phyloP scores from a whole-genome alignment of 176 grass and related monocot species.

The Avena atlantica region DNA sequence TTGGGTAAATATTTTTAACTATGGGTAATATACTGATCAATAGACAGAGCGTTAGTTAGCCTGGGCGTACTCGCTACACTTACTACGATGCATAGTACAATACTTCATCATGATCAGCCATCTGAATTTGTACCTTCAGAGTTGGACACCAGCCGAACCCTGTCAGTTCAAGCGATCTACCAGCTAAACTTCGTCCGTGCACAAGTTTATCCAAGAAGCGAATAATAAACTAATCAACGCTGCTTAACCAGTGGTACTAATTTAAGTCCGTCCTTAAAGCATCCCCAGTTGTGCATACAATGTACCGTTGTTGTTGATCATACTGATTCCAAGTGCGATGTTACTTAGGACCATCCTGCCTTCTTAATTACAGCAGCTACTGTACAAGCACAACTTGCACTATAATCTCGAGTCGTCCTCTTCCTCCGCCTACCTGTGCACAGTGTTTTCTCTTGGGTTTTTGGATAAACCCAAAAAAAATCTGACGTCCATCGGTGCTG shows the following conservation, averaged over 20 bases:
- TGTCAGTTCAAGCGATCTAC: background rate
- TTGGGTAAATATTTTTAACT: no score
- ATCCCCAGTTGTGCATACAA: background rate
- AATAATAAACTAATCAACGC: background rate
- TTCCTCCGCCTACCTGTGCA: background rate
- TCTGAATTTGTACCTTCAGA: background rate
- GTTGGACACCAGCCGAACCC: background rate
- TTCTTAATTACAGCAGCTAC: constrained; percentile 3
- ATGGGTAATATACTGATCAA: no score
- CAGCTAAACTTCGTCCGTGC: background rate
- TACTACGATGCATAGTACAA: background rate
- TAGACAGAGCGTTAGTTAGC: background rate
- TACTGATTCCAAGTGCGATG: constrained; percentile 22
- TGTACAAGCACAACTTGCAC: constrained; percentile 6
- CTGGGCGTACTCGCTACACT: background rate
- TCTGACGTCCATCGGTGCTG: background rate
- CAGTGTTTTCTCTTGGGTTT: constrained; percentile 4
- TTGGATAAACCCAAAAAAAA: constrained; percentile 22
- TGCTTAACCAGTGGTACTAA: background rate
- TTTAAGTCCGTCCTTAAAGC: constrained; percentile 35
- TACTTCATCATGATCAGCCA: background rate
- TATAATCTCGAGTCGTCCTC: background rate
- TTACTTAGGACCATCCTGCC: constrained; percentile 24
- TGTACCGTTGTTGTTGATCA: constrained; percentile 9
- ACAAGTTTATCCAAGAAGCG: background rate